Evolutionary conservation across 331 rosid species (phyloP), one percentile per base, ranked within the genome.

Genomic region (Saraca asoca): DNA sequence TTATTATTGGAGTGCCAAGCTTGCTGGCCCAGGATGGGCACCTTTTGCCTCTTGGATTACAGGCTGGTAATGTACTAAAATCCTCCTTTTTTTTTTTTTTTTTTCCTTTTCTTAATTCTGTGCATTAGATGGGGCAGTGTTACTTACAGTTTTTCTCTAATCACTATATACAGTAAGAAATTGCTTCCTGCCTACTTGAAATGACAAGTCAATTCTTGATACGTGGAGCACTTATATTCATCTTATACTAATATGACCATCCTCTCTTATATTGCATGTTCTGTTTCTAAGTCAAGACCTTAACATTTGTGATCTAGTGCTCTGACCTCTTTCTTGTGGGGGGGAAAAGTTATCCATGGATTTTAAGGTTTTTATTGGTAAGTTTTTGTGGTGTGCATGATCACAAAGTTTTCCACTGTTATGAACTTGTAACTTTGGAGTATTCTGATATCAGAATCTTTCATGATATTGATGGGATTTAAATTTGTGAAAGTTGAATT

Each of bases 1-100:
- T 57, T 93, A 93, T 65, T 93, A 85, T 70, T 93, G 98, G 98
- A 90, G 98, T 50, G 98, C 98, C 17, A 93, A 84, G 75, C 96
- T 90, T 81, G 98, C 98, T 62, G 96, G 96, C 37, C 90, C 95
- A 0, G 17, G 31, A 2, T 93, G 98, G 98, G 95, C 98, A 4
- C 95, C 96, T 13, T 85, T 87, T 81, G 95, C 98, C 38, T 93
- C 97, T 19, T 93, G 98, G 98, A 78, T 90, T 34, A 90, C 96
- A 78, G 98, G 98, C 85, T 93, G 96, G 98, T 89, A 84, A 74
- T 68, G 7, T n/a, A 49, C 5, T 45, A 61, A 12, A 33, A 2
- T 12, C 44, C 5, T 24, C 3, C 31, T 24, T 11, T 0, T 52
- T 17, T 6, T 16, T 56, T 15, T 39, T 10, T 54, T 3, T 7